Evolutionary conservation across 306 rosid genomes (phyloP).

Genomic region (Gastrolobium bilobum): DNA sequence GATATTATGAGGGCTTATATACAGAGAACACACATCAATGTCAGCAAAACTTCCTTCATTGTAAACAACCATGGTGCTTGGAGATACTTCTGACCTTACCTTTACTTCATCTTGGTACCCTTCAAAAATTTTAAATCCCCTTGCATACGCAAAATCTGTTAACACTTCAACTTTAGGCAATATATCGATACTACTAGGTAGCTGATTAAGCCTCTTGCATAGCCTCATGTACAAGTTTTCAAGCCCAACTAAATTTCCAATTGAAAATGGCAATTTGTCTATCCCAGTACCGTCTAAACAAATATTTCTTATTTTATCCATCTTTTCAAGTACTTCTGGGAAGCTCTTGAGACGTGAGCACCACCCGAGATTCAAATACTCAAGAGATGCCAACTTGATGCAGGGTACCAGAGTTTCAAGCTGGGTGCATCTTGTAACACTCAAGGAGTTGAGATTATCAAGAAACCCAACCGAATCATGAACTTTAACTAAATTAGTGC

Average conservation of each 20-base stretch:
- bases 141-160: not conserved
- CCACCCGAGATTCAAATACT: not conserved
- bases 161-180: not conserved
- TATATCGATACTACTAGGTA: not conserved
- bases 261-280: slow-evolving; percentile 19
- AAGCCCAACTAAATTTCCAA: slow-evolving; percentile 11
- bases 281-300: not conserved
- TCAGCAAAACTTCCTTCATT: not conserved
- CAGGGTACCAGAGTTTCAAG: not conserved
- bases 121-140: not conserved
- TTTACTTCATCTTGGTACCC: not conserved
- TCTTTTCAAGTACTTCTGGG: slow-evolving; percentile 20
- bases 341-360: slow-evolving; percentile 29
- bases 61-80: not conserved
- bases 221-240: not conserved
- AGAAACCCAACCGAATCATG: not conserved
- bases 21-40: not conserved
- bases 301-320: not conserved
- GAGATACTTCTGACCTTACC: not conserved
- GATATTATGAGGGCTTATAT: not conserved
- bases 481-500: not conserved
- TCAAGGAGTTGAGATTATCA: not conserved
- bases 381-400: slow-evolving; percentile 32
- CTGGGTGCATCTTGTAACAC: not conserved
- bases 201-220: not conserved